Evolutionary conservation across 225 moss, liverwort and hornwort genomes (phyloP).

Genomic region (Marchantia paleacea): DNA sequence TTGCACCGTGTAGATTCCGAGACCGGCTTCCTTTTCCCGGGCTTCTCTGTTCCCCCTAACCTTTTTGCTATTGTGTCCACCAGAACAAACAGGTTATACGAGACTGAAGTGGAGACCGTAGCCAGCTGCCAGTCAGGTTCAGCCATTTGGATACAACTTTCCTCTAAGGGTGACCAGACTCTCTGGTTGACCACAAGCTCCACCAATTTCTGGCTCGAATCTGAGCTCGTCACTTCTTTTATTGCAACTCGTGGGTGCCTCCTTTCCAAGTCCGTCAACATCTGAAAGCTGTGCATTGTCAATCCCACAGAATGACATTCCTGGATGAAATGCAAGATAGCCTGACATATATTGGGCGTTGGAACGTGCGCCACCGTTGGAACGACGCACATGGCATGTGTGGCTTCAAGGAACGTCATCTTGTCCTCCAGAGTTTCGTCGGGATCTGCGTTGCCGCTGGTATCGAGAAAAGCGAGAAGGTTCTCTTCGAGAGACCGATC

Average conservation of each 20-base stretch:
- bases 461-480: conserved; percentile 9
- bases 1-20: background rate
- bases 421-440: conserved; percentile 18
- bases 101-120: background rate
- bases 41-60: background rate
- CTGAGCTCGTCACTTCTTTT: background rate
- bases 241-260: conserved; percentile 33
- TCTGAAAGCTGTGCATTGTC: conserved; percentile 25
- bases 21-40: background rate
- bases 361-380: conserved; percentile 29
- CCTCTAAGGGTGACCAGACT: conserved; percentile 40
- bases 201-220: background rate
- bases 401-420: conserved; percentile 36
- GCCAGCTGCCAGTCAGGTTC: background rate
- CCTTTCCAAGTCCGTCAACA: conserved; percentile 34
- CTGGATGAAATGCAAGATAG: conserved; percentile 18
- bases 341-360: conserved; percentile 27
- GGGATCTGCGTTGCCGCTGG: background rate
- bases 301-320: conserved; percentile 25
- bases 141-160: background rate
- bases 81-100: conserved; percentile 19
- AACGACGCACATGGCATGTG: conserved; percentile 25
- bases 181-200: conserved; percentile 16
- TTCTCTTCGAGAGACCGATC: conserved; percentile 16
- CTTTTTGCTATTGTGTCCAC: background rate